These are phyloP conservation scores for Bacterosira constricta DNA, from an alignment of 108 stramenopile genomes.

Conservation along the genomic window DNA sequence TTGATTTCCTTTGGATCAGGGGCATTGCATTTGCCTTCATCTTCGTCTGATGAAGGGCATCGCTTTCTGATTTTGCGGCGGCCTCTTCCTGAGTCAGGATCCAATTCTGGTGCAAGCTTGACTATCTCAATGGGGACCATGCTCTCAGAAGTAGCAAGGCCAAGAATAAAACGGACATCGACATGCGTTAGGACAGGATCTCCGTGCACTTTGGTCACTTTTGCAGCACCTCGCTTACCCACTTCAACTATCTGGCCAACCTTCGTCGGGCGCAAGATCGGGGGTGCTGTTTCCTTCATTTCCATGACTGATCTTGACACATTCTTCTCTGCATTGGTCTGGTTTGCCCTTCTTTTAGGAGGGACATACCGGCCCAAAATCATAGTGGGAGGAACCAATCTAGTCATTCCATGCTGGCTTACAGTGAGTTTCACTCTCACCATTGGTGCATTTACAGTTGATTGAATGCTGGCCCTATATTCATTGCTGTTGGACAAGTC, in stretches of 20 bases:
- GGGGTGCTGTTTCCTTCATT: not conserved
- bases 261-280: not conserved
- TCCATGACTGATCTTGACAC: not conserved
- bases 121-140: slow-evolving; percentile 36
- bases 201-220: slow-evolving; percentile 18
- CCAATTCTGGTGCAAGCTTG: slow-evolving; percentile 34
- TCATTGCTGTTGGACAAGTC: slow-evolving; percentile 52
- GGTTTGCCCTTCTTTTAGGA: slow-evolving; percentile 11
- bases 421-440: slow-evolving; percentile 38
- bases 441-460: slow-evolving; percentile 36
- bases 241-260: slow-evolving; percentile 7
- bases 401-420: slow-evolving; percentile 47
- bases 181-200: slow-evolving; percentile 25
- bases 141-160: slow-evolving; percentile 8
- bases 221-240: slow-evolving; percentile 18
- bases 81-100: slow-evolving; percentile 28
- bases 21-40: not conserved
- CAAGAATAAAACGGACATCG: slow-evolving; percentile 36
- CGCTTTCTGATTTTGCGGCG: slow-evolving; percentile 6
- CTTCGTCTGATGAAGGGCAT: not conserved
- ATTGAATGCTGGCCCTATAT: slow-evolving; percentile 39
- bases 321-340: not conserved
- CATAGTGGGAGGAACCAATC: slow-evolving; percentile 47
- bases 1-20: not conserved
- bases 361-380: slow-evolving; percentile 39